A percentile compares a stretch with the other conserved stretches of the same genome.
phyloP scores from a whole-genome alignment of 2,329 filamentous ascomycete genomes.

The Trichoderma sp. region DNA sequence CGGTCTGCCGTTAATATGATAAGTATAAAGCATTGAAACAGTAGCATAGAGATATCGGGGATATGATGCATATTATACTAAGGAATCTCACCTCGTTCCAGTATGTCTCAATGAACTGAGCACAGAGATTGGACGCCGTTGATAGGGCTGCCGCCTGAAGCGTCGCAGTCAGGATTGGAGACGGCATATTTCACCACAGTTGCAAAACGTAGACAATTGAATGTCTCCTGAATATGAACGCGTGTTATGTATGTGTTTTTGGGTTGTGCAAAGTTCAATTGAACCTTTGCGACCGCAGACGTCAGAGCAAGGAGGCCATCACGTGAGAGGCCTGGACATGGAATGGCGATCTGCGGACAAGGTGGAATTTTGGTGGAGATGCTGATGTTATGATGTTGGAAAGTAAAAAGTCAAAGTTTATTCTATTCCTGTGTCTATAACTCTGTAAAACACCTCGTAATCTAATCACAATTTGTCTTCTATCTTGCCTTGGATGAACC shows the following conservation, averaged over 20 bases:
- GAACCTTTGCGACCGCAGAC: background rate
- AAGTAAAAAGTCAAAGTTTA: background rate
- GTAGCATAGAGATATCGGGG: background rate
- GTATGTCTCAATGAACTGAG: constrained; percentile 53
- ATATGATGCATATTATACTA: background rate
- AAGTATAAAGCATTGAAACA: background rate
- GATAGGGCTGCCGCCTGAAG: constrained; percentile 53
- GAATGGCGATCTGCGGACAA: constrained; percentile 2
- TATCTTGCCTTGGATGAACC: background rate
- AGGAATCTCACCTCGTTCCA: constrained; percentile 38
- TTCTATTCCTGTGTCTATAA: background rate
- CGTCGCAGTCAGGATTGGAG: constrained; percentile 52
- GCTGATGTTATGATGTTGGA: background rate
- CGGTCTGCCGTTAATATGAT: constrained; percentile 24
- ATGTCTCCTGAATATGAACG: background rate
- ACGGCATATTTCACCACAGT: constrained; percentile 39
- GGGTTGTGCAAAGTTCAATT: background rate
- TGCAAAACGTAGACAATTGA: background rate
- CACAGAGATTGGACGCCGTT: constrained; percentile 53
- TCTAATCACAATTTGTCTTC: too few relatives aligned
- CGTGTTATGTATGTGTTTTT: background rate
- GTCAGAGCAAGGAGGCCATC: constrained; percentile 4
- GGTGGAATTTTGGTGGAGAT: constrained; percentile 13
- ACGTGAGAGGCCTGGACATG: background rate
- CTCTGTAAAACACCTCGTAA: background rate